Conservation (phyloP, 768 basidiomycete species). For the Boletus rubropictus region DNA sequence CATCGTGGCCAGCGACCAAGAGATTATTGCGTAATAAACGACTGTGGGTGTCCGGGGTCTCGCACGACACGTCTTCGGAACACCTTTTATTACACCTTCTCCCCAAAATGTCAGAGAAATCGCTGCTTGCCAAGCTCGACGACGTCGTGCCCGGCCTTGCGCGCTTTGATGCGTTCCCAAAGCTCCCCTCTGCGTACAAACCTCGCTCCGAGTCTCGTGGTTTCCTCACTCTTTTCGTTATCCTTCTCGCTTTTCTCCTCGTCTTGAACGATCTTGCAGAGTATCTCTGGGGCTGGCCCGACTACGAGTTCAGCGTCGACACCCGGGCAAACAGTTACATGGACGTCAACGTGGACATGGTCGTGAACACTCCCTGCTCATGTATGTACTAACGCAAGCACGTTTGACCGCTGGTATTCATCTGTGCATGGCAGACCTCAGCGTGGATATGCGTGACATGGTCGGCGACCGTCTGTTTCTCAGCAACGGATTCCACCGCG, state of each 20-base stretch:
- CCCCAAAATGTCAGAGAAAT: conserved; percentile 15
- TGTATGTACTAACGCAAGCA: conserved; percentile 51
- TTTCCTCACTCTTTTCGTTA: conserved; percentile 70
- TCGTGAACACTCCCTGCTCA: conserved; percentile 88
- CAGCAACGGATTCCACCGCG: conserved; percentile 71
- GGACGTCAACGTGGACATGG: conserved; percentile 87
- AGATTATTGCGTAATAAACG: conserved; percentile 21
- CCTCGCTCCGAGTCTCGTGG: conserved; percentile 74
- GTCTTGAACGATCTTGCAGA: conserved; percentile 87
- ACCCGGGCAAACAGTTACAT: conserved; percentile 52
- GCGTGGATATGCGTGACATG: conserved; percentile 86
- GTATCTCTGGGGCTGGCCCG: conserved; percentile 91
- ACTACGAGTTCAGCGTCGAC: conserved; percentile 87
- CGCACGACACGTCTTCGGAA: conserved; percentile 9
- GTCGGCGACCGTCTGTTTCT: conserved; percentile 90
- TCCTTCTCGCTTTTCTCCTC: conserved; percentile 60
- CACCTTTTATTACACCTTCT: not conserved
- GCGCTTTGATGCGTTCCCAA: conserved; percentile 83
- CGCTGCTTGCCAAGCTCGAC: conserved; percentile 61
- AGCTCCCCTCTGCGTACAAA: conserved; percentile 78
- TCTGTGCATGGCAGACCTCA: conserved; percentile 49
- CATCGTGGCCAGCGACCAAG: conserved; percentile 20
- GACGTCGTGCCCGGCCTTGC: conserved; percentile 51
- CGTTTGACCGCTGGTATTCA: not conserved
- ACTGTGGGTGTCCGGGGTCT: conserved; percentile 14